Base-by-base conservation (phyloP, 2,329 filamentous ascomycete species). In the Fusarium stilboides region DNA sequence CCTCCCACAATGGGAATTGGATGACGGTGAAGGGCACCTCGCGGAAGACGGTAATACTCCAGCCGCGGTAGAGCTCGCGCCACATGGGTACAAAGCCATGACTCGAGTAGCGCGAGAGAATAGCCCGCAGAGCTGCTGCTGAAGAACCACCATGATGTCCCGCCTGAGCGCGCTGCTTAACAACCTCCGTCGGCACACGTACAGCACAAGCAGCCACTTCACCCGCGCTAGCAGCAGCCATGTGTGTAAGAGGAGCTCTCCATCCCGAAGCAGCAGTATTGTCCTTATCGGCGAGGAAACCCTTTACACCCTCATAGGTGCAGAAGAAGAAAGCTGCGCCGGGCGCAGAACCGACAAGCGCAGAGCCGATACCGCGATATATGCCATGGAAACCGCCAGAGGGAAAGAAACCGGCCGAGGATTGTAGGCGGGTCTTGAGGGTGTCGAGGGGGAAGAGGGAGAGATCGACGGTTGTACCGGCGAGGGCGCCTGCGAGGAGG, bases 381-480 rank as follows among this genome's bases (percentile, higher is more conserved):
- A 98, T 93, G 65, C 95, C 94, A 50, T 87, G 87, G 86, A 98
- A 94, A 76, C 95, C 95, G 77, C 96, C 95, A 4, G 91, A 90
- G 57, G 92, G 86, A 77, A 93, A 89, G 84, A 97, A 94, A 79
- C 91, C 90, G 58, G 86, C 79, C 47, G 88, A 88, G 68, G 94
- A 94, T 83, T 99, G 96, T 8, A 99, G 93, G 17, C 96, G 94
- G 43, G 97, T 99, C 84, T 99, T 99, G 78, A 99, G 91, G 0
- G 96, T 99, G 87, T 99, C 97, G 85, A 99, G 94, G 1, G 96
- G 96, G 85, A 93, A 99, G 77, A 99, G 93, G 57, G 94, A 94
- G 76, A 97, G 91, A 87, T 99, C 96, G 80, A 98, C 96, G 15
- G 94, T 97, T 47, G 96, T 96, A 77, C 96, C 96, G 72, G 96